phyloP scores from a whole-genome alignment of 192 early-diverging fungal genomes.

The Linnemannia elongata region DNA sequence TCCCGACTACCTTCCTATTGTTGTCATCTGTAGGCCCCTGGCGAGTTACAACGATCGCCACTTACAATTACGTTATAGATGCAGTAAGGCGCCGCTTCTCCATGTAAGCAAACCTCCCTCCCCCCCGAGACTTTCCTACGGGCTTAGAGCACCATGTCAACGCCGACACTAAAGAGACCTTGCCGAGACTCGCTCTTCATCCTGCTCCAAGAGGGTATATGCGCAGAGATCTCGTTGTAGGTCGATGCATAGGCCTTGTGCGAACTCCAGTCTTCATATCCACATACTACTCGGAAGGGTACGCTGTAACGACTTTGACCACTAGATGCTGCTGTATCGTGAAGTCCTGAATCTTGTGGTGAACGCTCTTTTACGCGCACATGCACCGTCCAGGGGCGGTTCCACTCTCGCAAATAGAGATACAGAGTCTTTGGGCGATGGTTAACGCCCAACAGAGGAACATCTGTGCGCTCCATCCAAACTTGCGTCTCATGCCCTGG shows the following conservation, averaged over 20 bases:
- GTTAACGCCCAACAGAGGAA: slow-evolving; percentile 10
- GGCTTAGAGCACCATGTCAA: slow-evolving; percentile 14
- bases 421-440: slow-evolving; percentile 24
- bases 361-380: slow-evolving; percentile 21
- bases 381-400: slow-evolving; percentile 22
- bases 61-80: too few species aligned
- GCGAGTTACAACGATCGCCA: too few species aligned
- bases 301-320: not conserved
- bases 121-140: too few species aligned
- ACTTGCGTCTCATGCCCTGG: slow-evolving; percentile 35
- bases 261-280: slow-evolving; percentile 40
- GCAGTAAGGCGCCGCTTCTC: too few species aligned
- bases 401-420: slow-evolving; percentile 34
- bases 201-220: slow-evolving; percentile 41
- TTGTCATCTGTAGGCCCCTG: too few species aligned
- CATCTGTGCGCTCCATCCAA: slow-evolving; percentile 6
- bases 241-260: slow-evolving; percentile 23
- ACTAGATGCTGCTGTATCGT: not conserved
- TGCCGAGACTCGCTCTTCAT: slow-evolving; percentile 8
- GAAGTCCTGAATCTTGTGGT: not conserved
- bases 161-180: slow-evolving; percentile 26
- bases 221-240: slow-evolving; percentile 26
- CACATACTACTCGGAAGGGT: slow-evolving; percentile 28
- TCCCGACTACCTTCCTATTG: too few species aligned
- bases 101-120: too few species aligned